A percentile compares a stretch with the other conserved stretches of the same genome.
Conservation (phyloP, 306 rosid species). For the Carpinus fangiana region DNA sequence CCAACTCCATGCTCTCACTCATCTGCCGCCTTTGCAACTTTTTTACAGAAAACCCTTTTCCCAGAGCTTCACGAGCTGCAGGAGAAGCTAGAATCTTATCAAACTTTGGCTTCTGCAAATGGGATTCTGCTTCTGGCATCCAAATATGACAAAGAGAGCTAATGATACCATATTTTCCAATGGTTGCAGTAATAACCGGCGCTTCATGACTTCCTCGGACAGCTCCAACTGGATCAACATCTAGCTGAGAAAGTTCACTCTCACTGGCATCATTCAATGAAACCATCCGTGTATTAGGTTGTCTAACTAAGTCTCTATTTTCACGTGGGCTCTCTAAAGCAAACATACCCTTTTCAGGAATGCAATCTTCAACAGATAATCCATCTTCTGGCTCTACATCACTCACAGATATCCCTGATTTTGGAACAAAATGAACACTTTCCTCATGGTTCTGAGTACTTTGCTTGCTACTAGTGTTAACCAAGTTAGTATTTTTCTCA, state of each 20-base stretch:
- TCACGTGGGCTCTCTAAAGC: not conserved
- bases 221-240: slow-evolving; percentile 14
- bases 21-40: slow-evolving; percentile 50
- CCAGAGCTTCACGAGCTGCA: slow-evolving; percentile 60
- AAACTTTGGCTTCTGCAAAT: slow-evolving; percentile 30
- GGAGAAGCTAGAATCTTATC: slow-evolving; percentile 34
- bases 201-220: slow-evolving; percentile 12
- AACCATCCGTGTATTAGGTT: not conserved
- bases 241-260: not conserved
- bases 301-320: not conserved
- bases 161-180: slow-evolving; percentile 63
- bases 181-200: slow-evolving; percentile 40
- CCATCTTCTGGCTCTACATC: slow-evolving; percentile 18
- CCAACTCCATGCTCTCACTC: slow-evolving; percentile 30
- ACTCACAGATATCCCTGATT: slow-evolving; percentile 1
- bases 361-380: slow-evolving; percentile 6
- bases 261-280: slow-evolving; percentile 10
- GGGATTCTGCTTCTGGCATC: slow-evolving; percentile 31
- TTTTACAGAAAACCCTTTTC: slow-evolving; percentile 62
- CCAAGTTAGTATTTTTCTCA: slow-evolving; percentile 24
- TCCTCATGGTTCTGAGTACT: not conserved
- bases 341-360: not conserved
- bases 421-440: not conserved
- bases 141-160: slow-evolving; percentile 55
- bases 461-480: slow-evolving; percentile 5